A percentile compares a stretch with the other conserved stretches of the same genome.
phyloP scores from a whole-genome alignment of 2,329 filamentous ascomycete genomes.

The Orbilia blumenaviensis region DNA sequence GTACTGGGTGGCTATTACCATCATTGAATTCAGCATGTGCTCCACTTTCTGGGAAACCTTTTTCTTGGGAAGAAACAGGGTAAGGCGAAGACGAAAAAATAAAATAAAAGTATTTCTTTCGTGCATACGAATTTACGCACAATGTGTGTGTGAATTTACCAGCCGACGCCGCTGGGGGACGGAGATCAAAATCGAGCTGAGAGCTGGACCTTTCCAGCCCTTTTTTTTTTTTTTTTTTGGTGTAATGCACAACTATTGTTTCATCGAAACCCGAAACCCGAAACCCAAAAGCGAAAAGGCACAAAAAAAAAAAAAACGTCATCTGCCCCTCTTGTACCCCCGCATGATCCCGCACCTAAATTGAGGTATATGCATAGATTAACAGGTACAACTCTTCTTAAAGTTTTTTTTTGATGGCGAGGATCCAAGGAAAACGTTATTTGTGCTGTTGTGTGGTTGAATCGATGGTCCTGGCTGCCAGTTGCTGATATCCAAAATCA shows the following conservation, averaged over 20 bases:
- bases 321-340: slow-evolving; percentile 23
- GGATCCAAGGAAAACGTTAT: slow-evolving; percentile 3
- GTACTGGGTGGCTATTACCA: slow-evolving; percentile 15
- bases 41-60: slow-evolving; percentile 24
- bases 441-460: not conserved
- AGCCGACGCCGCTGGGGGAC: slow-evolving; percentile 14
- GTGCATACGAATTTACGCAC: slow-evolving; percentile 19
- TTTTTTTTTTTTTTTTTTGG: slow-evolving; percentile 4
- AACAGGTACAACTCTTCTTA: slow-evolving; percentile 6
- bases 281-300: not conserved
- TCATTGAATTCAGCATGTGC: too few species aligned
- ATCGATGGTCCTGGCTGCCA: not conserved
- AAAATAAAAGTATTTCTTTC: not conserved
- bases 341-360: slow-evolving; percentile 36
- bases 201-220: not conserved
- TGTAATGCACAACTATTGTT: too few species aligned
- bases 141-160: slow-evolving; percentile 12
- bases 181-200: slow-evolving; percentile 12
- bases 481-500: not conserved
- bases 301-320: too few species aligned
- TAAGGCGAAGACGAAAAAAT: not conserved
- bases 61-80: slow-evolving; percentile 18
- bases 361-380: slow-evolving; percentile 23
- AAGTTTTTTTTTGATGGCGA: not conserved
- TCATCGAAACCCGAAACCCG: slow-evolving; percentile 42